Conservation (phyloP, 352 stramenopile species). For the Blastocystis sp. region DNA sequence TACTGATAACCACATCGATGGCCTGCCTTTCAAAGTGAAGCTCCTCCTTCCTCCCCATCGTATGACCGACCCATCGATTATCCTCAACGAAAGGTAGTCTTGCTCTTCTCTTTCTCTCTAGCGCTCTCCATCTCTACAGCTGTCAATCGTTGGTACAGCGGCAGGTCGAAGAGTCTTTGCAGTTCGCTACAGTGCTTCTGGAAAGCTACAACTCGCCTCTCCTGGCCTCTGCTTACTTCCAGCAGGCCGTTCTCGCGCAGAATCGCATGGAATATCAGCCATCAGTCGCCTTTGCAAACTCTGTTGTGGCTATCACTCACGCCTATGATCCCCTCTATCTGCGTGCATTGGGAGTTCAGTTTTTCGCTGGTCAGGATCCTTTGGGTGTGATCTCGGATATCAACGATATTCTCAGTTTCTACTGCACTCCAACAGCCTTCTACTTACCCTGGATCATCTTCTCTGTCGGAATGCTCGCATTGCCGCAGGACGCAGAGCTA, state of each 20-base stretch:
- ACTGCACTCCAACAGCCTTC: not conserved
- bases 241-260: not conserved
- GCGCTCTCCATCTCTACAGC: not conserved
- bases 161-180: not conserved
- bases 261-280: not conserved
- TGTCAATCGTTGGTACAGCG: not conserved
- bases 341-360: not conserved
- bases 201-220: not conserved
- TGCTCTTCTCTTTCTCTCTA: not conserved
- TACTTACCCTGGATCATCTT: constrained; percentile 7
- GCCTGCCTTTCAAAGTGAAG: constrained; percentile 17
- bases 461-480: constrained; percentile 13
- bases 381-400: constrained; percentile 17
- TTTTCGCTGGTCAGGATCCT: not conserved
- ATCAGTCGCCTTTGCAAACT: not conserved
- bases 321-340: not conserved
- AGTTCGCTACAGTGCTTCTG: not conserved
- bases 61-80: not conserved
- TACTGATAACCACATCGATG: not conserved
- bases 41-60: not conserved
- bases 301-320: not conserved
- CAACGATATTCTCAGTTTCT: constrained; percentile 13
- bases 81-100: not conserved
- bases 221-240: not conserved
- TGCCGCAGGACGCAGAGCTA: constrained; percentile 3